These are phyloP conservation scores for Verticillium alfalfae DNA, from an alignment of 2,329 filamentous ascomycete genomes.

Conservation along the genomic window DNA sequence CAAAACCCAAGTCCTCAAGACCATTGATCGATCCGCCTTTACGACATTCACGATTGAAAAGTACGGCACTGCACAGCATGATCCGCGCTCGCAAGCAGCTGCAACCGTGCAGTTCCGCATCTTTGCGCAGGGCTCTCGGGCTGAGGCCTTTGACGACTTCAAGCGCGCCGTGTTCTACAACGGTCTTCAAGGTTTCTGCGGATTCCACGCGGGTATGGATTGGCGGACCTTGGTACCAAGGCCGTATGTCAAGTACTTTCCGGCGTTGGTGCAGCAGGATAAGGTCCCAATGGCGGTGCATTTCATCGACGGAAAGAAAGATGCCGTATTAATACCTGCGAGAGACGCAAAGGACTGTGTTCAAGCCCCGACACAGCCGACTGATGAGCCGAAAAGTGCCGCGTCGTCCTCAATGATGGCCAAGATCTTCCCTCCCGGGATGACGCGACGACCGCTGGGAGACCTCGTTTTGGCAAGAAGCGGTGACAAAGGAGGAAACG, in stretches of 20 bases:
- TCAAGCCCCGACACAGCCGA: not conserved
- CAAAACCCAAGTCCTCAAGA: slow-evolving; percentile 17
- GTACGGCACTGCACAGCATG: slow-evolving; percentile 15
- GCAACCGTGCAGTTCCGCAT: slow-evolving; percentile 35
- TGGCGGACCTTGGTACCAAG: slow-evolving; percentile 27
- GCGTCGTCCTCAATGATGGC: not conserved
- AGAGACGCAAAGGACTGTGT: not conserved
- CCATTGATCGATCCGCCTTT: slow-evolving; percentile 13
- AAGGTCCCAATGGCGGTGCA: slow-evolving; percentile 11
- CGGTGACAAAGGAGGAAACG: slow-evolving; percentile 27
- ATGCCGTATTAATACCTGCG: not conserved
- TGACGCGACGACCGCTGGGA: slow-evolving; percentile 17
- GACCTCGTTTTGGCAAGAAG: slow-evolving; percentile 22
- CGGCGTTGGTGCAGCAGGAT: slow-evolving; percentile 10
- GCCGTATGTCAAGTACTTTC: slow-evolving; percentile 25
- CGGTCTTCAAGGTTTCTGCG: slow-evolving; percentile 25
- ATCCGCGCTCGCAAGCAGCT: slow-evolving; percentile 23
- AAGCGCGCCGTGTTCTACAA: slow-evolving; percentile 18
- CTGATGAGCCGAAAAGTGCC: not conserved
- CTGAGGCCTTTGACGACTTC: slow-evolving; percentile 11
- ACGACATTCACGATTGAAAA: slow-evolving; percentile 21
- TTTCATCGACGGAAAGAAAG: slow-evolving; percentile 12
- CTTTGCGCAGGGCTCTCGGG: slow-evolving; percentile 26
- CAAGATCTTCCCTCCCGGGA: not conserved
- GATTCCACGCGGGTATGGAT: slow-evolving; percentile 26